phyloP scores from a whole-genome alignment of 129 eudicot genomes.

The Escallonia rubra region DNA sequence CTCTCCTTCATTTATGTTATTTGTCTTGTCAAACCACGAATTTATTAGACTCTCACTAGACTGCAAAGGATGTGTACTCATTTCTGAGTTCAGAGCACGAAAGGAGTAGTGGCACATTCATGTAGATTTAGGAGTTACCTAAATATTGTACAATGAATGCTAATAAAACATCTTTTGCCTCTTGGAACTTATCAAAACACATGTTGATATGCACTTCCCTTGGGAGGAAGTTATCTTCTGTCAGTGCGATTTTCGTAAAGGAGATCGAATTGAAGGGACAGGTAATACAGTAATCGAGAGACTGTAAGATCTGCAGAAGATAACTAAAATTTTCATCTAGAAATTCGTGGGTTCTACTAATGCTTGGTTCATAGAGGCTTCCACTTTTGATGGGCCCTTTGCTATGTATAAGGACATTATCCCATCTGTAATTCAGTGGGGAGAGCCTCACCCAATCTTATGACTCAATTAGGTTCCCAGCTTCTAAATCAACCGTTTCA shows the following conservation, averaged over 20 bases:
- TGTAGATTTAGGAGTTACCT: neutral
- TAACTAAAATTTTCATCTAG: slow-evolving; percentile 62
- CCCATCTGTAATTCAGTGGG: slow-evolving; percentile 61
- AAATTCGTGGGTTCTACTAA: slow-evolving; percentile 68
- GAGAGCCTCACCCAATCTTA: slow-evolving; percentile 84
- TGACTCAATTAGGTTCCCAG: slow-evolving; percentile 63
- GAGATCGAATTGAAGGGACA: slow-evolving; percentile 84
- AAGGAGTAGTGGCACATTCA: neutral
- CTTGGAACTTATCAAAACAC: neutral
- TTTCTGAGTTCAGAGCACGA: neutral
- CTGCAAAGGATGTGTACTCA: neutral
- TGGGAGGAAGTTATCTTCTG: slow-evolving; percentile 57
- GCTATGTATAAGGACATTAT: slow-evolving; percentile 81
- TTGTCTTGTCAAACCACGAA: too few relatives aligned
- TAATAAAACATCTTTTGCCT: neutral
- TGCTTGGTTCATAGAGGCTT: slow-evolving; percentile 86
- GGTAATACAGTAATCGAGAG: slow-evolving; percentile 90
- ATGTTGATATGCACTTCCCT: slow-evolving; percentile 5
- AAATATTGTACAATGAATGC: too few relatives aligned
- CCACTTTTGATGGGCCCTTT: slow-evolving; percentile 83
- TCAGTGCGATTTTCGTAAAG: slow-evolving; percentile 80
- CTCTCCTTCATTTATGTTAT: neutral
- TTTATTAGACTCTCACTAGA: neutral
- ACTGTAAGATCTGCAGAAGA: slow-evolving; percentile 58
- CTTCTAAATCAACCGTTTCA: slow-evolving; percentile 55